Conservation (phyloP, 371 early-diverging fungal genomes). For the Rhizopus sp. region DNA sequence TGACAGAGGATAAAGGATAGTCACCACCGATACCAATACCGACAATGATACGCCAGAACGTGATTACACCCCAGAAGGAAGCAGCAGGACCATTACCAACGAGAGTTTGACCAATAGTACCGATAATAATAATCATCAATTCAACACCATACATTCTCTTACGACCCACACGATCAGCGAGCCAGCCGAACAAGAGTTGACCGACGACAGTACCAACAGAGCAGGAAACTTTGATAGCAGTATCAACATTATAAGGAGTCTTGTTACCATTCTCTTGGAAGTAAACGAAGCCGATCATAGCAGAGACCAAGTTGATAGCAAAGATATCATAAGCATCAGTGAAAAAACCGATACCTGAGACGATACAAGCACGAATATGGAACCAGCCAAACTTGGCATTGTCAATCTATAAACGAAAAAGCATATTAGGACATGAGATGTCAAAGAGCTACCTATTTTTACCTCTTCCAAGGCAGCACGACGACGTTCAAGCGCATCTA, state of each 20-base stretch:
- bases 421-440: background rate
- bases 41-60: constrained; percentile 76
- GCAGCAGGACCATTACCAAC: constrained; percentile 57
- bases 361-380: constrained; percentile 84
- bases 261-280: constrained; percentile 35
- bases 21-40: constrained; percentile 84
- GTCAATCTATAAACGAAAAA: constrained; percentile 38
- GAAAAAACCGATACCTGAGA: constrained; percentile 88
- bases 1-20: constrained; percentile 75
- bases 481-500: constrained; percentile 39
- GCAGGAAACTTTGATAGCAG: constrained; percentile 73
- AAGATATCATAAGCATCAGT: constrained; percentile 91
- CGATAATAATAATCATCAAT: constrained; percentile 73
- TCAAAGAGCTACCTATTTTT: background rate
- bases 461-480: constrained; percentile 44
- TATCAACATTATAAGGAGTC: constrained; percentile 62
- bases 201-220: constrained; percentile 79
- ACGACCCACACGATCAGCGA: constrained; percentile 80
- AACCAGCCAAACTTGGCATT: constrained; percentile 71
- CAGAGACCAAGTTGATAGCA: constrained; percentile 77
- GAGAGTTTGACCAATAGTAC: constrained; percentile 74
- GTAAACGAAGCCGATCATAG: constrained; percentile 77
- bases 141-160: constrained; percentile 85
- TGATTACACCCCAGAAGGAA: constrained; percentile 64
- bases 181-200: constrained; percentile 75